Base-by-base conservation (phyloP, 495 filamentous ascomycete species). In the Xylaria intraflava region DNA sequence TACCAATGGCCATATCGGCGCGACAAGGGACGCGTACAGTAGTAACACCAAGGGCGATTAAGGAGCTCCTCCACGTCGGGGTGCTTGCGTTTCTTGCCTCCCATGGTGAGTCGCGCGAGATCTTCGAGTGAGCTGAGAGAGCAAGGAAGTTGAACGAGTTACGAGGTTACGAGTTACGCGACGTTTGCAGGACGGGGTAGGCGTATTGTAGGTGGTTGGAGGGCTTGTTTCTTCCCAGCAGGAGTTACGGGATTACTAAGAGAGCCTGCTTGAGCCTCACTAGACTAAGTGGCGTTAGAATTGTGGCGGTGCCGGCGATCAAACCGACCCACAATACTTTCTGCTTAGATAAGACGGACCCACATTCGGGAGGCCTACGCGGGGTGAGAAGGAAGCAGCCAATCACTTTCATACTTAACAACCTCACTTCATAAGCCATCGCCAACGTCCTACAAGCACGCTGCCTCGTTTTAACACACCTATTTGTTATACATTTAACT, bases 31-130 rank as follows among this genome's bases (percentile, higher is more conserved):
- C 27, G 59, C 75, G 41, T 60, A 80, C 93, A 98, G 72, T 98
- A 98, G 71, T 96, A 98, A 75, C 93, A 98, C 90, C 90, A 97
- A 35, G 93, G 87, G 41, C 92, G 85, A 51, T 78, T 78, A 26
- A 97, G 78, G 45, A 95, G 75, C 72, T 96, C 90, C 65, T 97
- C 87, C 60, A 95, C 69, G 56, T 88, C 83, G 41, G 91, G 90
- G 64, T 87, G 85, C 55, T 81, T 83, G 75, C 90, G 93, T 72
- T 87, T 88, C 71, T 94, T 95, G 2, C 19, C 44, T 55, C 84
- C 86, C 84, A 93, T 94, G 27, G 55, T 68, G 60, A 46, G 48
- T 39, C n/a, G 50, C 17, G 5, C 19, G 6, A 31, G 10, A 24
- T 40, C 24, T 7, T 35, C 35, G 36, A 42, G 24, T 20, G 1